Evolutionary conservation across 2,329 filamentous ascomycete species (phyloP), one percentile per base, ranked within the genome.

Genomic region (Arthrobotrys pseudoclavata): DNA sequence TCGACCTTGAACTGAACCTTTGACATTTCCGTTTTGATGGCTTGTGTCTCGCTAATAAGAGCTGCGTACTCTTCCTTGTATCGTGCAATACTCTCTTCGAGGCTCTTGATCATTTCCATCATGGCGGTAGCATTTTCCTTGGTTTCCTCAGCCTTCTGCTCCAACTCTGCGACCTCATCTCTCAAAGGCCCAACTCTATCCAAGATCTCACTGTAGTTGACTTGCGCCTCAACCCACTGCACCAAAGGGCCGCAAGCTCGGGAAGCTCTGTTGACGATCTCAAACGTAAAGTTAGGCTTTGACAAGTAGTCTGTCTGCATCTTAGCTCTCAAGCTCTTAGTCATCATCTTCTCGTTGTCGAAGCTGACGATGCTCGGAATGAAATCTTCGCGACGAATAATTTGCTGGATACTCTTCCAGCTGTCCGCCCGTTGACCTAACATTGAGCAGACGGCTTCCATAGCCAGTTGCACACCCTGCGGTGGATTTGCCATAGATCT

Each of bases 1-100:
- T 98, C 93, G 69, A 99, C 96, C 88, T 99, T 99, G 87, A 94
- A 97, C 84, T 99, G 92, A 6, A 99, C 96, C 78, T 93, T 91
- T 77, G 90, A 90, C 96, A 99, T 98, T 85, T 99, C 96, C 0
- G 91, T 87, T 86, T 98, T 98, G 88, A 99, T 98, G 3, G 94
- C 92, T 84, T 98, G 92, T 0, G 94, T 97, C 85, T 99, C 94
- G 84, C 94, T 97, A 83, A 99, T 97, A 79, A 99, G 89, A 5
- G 93, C 91, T 53, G 94, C 95, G 82, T 99, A 99, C 85, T 99
- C 96, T 0, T 89, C 91, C 88, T 98, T 97, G 89, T 98, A 98
- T 0, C 90, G 94, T 40, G 91, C 92, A 83, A 99, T 99, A 84
- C 94, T 97, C 80, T 90, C 87, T 84, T 98, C 96, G 10, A 99